Evolutionary conservation across 345 rosid species (phyloP).

Genomic region (Ricinus communis): DNA sequence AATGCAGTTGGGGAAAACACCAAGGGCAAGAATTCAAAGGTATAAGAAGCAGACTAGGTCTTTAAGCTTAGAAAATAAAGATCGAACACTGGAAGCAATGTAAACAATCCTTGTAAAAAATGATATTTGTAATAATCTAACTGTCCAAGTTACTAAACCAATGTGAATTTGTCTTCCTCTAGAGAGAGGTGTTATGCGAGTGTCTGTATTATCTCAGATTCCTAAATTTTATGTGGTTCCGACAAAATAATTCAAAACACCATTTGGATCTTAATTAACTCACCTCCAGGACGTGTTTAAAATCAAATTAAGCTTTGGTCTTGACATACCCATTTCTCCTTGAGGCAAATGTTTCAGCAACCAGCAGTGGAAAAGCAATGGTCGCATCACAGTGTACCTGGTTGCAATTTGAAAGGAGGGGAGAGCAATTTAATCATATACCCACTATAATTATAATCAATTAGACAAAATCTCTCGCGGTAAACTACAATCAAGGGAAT

Average conservation of each 20-base stretch:
- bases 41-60: neutral
- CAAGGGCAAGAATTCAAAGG: neutral
- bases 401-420: slow-evolving; percentile 7
- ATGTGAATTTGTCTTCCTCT: neutral
- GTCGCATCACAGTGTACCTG: slow-evolving; percentile 98
- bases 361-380: slow-evolving; percentile 85
- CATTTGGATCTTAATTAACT: neutral
- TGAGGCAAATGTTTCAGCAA: slow-evolving; percentile 88
- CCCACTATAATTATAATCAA: neutral
- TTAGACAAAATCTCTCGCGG: neutral
- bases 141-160: too few relatives aligned
- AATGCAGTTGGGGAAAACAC: neutral
- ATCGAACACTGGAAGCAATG: neutral
- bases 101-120: neutral
- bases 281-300: neutral
- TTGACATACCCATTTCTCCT: slow-evolving; percentile 28
- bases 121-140: neutral
- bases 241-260: neutral
- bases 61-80: neutral
- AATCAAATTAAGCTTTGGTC: neutral
- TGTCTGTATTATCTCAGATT: neutral
- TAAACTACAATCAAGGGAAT: neutral
- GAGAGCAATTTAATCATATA: neutral
- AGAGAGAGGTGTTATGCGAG: too few relatives aligned
- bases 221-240: neutral